These are phyloP conservation scores for Evernia prunastri DNA, from an alignment of 495 filamentous ascomycete species.

Conservation along the genomic window DNA sequence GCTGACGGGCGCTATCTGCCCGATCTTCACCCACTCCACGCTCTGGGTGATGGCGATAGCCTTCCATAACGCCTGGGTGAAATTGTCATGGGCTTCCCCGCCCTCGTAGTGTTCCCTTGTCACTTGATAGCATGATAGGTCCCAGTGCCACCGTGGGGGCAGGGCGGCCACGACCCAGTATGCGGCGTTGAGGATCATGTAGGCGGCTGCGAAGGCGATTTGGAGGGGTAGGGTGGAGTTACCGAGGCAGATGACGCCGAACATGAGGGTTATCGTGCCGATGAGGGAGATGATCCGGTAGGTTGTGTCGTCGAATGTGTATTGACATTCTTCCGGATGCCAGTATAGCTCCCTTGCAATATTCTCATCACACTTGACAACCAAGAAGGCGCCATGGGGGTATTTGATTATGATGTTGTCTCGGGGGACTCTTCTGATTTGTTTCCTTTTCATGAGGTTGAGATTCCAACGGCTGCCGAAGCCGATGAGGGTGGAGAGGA, in stretches of 20 bases:
- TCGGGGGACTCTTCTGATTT: constrained; percentile 43
- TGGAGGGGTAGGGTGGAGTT: constrained; percentile 38
- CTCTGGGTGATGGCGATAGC: constrained; percentile 36
- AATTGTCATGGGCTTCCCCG: constrained; percentile 29
- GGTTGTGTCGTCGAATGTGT: constrained; percentile 29
- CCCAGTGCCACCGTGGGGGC: constrained; percentile 37
- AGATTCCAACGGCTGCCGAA: constrained; percentile 38
- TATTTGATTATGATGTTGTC: constrained; percentile 59
- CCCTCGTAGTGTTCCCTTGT: constrained; percentile 27
- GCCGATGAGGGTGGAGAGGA: constrained; percentile 41
- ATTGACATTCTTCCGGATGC: constrained; percentile 44
- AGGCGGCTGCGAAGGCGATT: constrained; percentile 37
- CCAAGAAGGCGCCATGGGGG: constrained; percentile 53
- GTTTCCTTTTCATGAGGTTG: constrained; percentile 34
- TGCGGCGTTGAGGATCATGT: constrained; percentile 39
- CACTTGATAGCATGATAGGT: constrained; percentile 34
- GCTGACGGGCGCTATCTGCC: constrained; percentile 35
- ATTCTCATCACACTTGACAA: constrained; percentile 56
- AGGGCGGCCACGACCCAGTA: constrained; percentile 44
- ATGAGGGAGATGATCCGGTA: constrained; percentile 39
- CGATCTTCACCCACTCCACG: constrained; percentile 33
- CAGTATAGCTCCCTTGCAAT: constrained; percentile 59
- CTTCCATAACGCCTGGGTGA: constrained; percentile 41
- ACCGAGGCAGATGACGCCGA: constrained; percentile 41
- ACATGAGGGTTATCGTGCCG: constrained; percentile 43